Evolutionary conservation across 306 rosid genomes (phyloP).

Genomic region (Cicer chorassanicum): DNA sequence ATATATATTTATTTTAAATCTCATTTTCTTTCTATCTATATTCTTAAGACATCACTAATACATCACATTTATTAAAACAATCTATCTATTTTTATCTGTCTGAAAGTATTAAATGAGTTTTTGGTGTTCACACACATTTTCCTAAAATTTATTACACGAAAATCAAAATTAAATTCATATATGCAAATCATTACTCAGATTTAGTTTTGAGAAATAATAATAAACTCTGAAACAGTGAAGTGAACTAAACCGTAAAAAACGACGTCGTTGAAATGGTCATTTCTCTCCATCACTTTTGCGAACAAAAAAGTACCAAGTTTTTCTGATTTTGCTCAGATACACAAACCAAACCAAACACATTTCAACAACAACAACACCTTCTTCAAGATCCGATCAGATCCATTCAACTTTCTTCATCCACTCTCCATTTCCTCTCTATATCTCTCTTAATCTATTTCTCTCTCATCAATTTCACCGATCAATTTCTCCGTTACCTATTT

Average conservation of each 20-base stretch:
- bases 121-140: no score
- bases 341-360: neutral
- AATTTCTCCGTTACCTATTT: constrained; percentile 5
- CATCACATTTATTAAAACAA: no score
- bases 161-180: no score
- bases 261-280: constrained; percentile 14
- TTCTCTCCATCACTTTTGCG: neutral
- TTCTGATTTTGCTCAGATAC: neutral
- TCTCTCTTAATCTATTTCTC: neutral
- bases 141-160: no score
- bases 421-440: constrained; percentile 7
- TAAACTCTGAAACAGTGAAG: neutral
- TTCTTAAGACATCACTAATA: no score
- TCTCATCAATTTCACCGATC: neutral
- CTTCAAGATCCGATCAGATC: constrained; percentile 73
- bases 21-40: no score
- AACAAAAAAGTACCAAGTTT: neutral
- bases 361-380: neutral
- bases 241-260: neutral
- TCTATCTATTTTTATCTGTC: no score
- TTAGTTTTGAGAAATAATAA: no score
- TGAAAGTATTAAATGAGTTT: no score
- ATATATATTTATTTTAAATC: no score
- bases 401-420: constrained; percentile 36
- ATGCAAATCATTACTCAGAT: no score